Conservation (phyloP, 164 flowering plant genomes). For the Berberis thunbergii region DNA sequence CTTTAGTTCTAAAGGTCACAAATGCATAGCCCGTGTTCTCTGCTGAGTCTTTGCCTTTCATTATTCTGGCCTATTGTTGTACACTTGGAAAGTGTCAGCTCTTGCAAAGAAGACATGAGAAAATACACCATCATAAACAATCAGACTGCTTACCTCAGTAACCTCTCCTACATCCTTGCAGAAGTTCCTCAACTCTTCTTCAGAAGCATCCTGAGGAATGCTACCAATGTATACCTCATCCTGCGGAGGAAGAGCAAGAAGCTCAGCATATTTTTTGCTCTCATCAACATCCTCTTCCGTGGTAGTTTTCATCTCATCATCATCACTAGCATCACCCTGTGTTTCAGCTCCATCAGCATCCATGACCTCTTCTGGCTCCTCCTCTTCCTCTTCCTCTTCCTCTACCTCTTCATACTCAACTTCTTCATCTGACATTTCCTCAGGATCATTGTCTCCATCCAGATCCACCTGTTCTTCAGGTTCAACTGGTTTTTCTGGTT, state of each 20-base stretch:
- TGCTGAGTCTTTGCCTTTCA: slow-evolving; percentile 64
- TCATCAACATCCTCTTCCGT: slow-evolving; percentile 32
- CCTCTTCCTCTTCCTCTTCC: slow-evolving; percentile 45
- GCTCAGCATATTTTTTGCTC: slow-evolving; percentile 54
- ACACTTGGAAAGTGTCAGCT: slow-evolving; percentile 4
- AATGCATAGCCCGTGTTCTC: slow-evolving; percentile 87
- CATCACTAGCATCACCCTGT: slow-evolving; percentile 17
- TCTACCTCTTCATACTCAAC: slow-evolving; percentile 62
- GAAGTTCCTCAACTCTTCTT: slow-evolving; percentile 56
- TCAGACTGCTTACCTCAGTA: slow-evolving; percentile 40
- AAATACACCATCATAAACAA: neutral
- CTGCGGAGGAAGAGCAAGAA: slow-evolving; percentile 91
- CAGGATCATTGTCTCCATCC: slow-evolving; percentile 48
- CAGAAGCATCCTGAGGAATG: slow-evolving; percentile 53
- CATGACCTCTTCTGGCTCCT: slow-evolving; percentile 25
- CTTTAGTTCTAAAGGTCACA: slow-evolving; percentile 64
- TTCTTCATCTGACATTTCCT: slow-evolving; percentile 55
- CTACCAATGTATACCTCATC: slow-evolving; percentile 89
- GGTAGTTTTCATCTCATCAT: slow-evolving; percentile 29
- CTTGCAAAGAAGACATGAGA: neutral
- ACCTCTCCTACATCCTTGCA: slow-evolving; percentile 76
- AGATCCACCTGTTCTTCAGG: slow-evolving; percentile 51
- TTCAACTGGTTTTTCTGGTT: slow-evolving; percentile 31
- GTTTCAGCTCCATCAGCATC: slow-evolving; percentile 29
- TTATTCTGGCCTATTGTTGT: slow-evolving; percentile 50